Percentiles rank a stretch among this genome's conserved stretches.
Conservation (phyloP, 106 monocot species). For the Dendrobium huoshanense region DNA sequence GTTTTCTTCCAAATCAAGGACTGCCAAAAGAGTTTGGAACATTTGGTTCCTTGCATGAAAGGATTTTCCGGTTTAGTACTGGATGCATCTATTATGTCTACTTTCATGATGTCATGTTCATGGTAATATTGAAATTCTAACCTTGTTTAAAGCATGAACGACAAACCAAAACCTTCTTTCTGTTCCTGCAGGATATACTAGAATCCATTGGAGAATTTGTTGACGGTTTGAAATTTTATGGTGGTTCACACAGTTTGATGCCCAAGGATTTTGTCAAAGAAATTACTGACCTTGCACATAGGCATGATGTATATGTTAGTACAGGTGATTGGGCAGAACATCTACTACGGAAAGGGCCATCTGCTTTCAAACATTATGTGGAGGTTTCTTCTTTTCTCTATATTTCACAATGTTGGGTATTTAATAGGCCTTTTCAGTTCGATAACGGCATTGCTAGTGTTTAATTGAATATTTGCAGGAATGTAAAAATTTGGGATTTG, state of each 20-base stretch:
- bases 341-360: slow-evolving; percentile 52
- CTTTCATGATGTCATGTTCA: neutral
- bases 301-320: slow-evolving; percentile 75
- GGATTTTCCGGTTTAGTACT: neutral
- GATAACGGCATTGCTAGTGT: neutral
- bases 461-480: slow-evolving; percentile 36
- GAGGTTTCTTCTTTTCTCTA: slow-evolving; percentile 33
- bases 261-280: slow-evolving; percentile 49
- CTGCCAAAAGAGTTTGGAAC: too few species aligned
- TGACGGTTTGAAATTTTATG: slow-evolving; percentile 84
- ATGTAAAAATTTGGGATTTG: slow-evolving; percentile 78
- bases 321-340: slow-evolving; percentile 88
- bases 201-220: slow-evolving; percentile 70
- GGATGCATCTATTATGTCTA: neutral
- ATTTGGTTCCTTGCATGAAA: too few species aligned
- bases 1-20: too few species aligned
- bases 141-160: neutral
- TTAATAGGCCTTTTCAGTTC: neutral
- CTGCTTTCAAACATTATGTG: slow-evolving; percentile 63
- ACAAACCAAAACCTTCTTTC: neutral
- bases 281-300: slow-evolving; percentile 71
- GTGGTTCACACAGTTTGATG: slow-evolving; percentile 77
- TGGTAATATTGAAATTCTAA: neutral
- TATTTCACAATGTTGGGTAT: neutral
- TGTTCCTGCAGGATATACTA: slow-evolving; percentile 44